Evolutionary conservation across 352 stramenopile species (phyloP), one percentile per base, ranked within the genome.

Genomic region (Phytopythium oedochilum): DNA sequence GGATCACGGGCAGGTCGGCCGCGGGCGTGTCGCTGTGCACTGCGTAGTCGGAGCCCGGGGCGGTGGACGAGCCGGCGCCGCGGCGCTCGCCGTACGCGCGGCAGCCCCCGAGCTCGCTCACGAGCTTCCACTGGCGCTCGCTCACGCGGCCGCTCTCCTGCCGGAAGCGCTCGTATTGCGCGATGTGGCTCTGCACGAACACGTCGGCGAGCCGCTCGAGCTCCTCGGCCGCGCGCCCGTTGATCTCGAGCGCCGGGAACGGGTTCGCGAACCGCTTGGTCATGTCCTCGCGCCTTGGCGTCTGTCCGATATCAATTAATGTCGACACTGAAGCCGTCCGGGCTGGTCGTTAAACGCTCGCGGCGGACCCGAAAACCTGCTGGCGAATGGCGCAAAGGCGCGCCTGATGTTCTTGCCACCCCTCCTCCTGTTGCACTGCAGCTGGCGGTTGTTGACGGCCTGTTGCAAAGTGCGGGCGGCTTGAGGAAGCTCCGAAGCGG

Each of bases 251-350:
- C 34, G 62, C 60, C 32, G 60, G 44, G 53, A 83, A 83, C 50
- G 73, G 73, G 50, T 69, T 80, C 47, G 60, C 51, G 63, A 70
- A 78, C 48, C 65, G 54, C 39, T 72, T 72, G 39, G 57, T 72
- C 64, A 72, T 66, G 46, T n/a, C 17, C 26, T 28, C 18, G 12
- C 50, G 18, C 38, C 10, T 22, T 26, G 7, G 10, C 11, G 26
- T 31, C 29, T 10, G 34, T 40, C 8, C 12, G 12, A n/a, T n/a
- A n/a, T n/a, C n/a, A n/a, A n/a, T n/a, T n/a, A n/a, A n/a, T n/a
- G n/a, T n/a, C n/a, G n/a, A n/a, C n/a, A n/a, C n/a, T n/a, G n/a
- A n/a, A n/a, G n/a, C n/a, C n/a, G n/a, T n/a, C n/a, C n/a, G n/a
- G n/a, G n/a, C n/a, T n/a, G n/a, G n/a, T n/a, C n/a, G n/a, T n/a